A percentile compares a stretch with the other conserved stretches of the same genome.
Evolutionary conservation across 2,329 filamentous ascomycete genomes (phyloP).

Genomic region (Sporothrix pseudoabietina): DNA sequence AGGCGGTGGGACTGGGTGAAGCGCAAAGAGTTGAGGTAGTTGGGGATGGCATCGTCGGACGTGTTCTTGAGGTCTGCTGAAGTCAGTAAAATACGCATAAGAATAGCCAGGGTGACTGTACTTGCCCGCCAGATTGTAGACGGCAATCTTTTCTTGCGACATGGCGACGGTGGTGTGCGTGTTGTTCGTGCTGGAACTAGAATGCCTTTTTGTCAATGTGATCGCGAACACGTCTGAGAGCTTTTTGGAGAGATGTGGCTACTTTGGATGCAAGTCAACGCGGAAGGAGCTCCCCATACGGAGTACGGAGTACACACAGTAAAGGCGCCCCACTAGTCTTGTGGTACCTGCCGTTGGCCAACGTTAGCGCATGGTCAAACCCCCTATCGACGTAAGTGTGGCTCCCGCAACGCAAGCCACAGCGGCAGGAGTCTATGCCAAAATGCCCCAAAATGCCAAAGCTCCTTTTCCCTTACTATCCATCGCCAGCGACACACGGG

Average conservation of each 20-base stretch:
- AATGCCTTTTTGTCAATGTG: not conserved
- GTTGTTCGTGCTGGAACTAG: not conserved
- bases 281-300: not conserved
- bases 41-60: slow-evolving; percentile 88
- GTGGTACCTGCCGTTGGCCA: not conserved
- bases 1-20: slow-evolving; percentile 82
- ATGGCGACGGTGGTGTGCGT: slow-evolving; percentile 39
- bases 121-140: slow-evolving; percentile 68
- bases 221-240: not conserved
- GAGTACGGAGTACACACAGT: not conserved
- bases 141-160: slow-evolving; percentile 61
- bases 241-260: slow-evolving; percentile 32
- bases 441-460: slow-evolving; percentile 12
- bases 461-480: slow-evolving; percentile 19
- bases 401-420: slow-evolving; percentile 23
- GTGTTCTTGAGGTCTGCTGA: slow-evolving; percentile 88
- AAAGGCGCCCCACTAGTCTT: slow-evolving; percentile 6
- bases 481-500: slow-evolving; percentile 2
- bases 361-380: not conserved
- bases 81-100: not conserved
- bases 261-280: slow-evolving; percentile 22
- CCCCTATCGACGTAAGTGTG: slow-evolving; percentile 1
- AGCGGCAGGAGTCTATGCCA: not conserved
- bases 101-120: not conserved
- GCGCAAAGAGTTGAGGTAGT: slow-evolving; percentile 86